Base-by-base conservation (phyloP, 352 stramenopile species). In the Globisporangium takayamanum region DNA sequence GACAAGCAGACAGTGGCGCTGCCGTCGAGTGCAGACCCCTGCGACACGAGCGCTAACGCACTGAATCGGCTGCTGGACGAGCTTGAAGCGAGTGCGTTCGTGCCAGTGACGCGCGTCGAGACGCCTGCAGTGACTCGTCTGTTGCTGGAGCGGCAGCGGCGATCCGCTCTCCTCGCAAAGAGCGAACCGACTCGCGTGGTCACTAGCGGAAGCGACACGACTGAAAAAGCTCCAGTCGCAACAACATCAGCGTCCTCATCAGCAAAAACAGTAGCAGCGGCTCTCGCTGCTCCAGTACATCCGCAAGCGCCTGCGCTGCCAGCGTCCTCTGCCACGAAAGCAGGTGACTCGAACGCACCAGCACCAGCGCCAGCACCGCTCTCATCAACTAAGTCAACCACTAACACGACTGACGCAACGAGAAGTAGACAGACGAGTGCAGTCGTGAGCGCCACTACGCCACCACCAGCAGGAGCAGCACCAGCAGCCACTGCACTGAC, bases 101-200 rank as follows among this genome's bases (percentile, higher is more conserved):
- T 33, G 15, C 42, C 44, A 10, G 50, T 51, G 22, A 26, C 20
- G 16, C 33, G 42, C 5, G 60, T 64, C 11, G 28, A 55, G 30
- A 64, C 45, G 1, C 62, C 62, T 3, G 57, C 50, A 14, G 62
- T 68, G 36, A 57, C 62, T 5, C 42, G 53, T 14, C 20, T 68
- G 62, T 15, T 68, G 20, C 33, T 49, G 2, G 37, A 42, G 18
- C 62, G 62, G 6, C 50, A 64, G 26, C 60, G 50, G 36, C 36
- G 16, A n/a, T 3, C 28, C 15, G 25, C 10, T 2, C 8, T 39
- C 26, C 25, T 18, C 46, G 26, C 28, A 46, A 53, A 20, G 28
- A 33, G 46, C 26, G n/a, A 44, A 33, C n/a, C 22, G 26, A 16
- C 25, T 22, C 6, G 25, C 5, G 25, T 26, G 12, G 47, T 12